Conservation (phyloP, 2,329 filamentous ascomycete species). For the Phialophora tarda region DNA sequence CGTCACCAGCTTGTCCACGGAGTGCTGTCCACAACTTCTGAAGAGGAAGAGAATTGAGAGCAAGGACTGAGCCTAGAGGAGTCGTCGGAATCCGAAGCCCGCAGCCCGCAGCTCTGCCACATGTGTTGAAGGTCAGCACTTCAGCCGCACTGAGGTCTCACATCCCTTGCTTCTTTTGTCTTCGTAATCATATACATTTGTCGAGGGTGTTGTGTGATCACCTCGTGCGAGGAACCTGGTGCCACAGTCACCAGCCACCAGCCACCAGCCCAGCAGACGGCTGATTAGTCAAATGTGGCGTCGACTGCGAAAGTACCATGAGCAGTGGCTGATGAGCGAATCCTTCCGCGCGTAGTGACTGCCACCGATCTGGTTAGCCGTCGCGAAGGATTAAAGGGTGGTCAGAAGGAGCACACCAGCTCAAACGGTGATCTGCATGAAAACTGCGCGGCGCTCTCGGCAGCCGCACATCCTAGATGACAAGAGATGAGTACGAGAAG, state of each 20-base stretch:
- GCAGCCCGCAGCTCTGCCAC: neutral
- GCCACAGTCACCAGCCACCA: conserved; percentile 16
- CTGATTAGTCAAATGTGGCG: conserved; percentile 3
- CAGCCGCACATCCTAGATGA: neutral
- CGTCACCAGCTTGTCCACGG: neutral
- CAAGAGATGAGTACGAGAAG: neutral
- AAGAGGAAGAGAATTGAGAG: neutral
- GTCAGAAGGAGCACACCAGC: conserved; percentile 13
- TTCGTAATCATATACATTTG: no score
- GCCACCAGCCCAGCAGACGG: neutral
- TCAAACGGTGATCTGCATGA: conserved; percentile 17
- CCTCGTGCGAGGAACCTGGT: neutral
- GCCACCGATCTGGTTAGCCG: conserved; percentile 8
- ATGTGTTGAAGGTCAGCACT: neutral
- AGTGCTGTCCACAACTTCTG: neutral
- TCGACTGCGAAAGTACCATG: conserved; percentile 1
- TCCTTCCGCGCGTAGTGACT: conserved; percentile 6
- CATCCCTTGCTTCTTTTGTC: neutral
- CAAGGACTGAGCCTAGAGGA: neutral
- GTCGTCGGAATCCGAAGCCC: neutral
- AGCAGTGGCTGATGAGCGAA: conserved; percentile 12
- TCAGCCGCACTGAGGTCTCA: neutral
- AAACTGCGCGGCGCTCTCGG: neutral
- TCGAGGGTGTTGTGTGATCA: no score
- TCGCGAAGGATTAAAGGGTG: conserved; percentile 14